A percentile compares a stretch with the other conserved stretches of the same genome.
Conservation (phyloP, 1,139 yeast species). For the Geotrichum carabidarum region DNA sequence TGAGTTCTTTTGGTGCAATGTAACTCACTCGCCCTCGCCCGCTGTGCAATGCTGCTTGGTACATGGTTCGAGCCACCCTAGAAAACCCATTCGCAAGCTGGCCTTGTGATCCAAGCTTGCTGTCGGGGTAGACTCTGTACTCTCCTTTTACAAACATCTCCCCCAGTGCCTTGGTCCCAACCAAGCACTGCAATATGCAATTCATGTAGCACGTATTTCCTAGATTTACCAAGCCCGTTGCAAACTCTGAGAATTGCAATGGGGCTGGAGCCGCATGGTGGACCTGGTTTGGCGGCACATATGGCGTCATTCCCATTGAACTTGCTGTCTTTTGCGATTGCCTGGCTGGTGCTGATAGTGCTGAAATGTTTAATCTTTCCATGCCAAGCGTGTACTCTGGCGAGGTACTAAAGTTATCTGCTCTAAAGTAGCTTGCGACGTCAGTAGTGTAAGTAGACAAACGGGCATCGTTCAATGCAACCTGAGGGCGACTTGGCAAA, state of each 20-base stretch:
- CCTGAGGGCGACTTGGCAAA: neutral
- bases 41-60: constrained; percentile 22
- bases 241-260: constrained; percentile 26
- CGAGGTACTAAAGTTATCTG: neutral
- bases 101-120: constrained; percentile 80
- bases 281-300: neutral
- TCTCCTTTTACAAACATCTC: constrained; percentile 50
- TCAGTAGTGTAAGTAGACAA: neutral
- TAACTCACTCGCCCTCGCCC: constrained; percentile 44
- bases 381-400: neutral
- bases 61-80: constrained; percentile 56
- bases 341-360: neutral
- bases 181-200: constrained; percentile 78
- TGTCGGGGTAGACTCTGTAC: constrained; percentile 71
- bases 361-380: neutral
- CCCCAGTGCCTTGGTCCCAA: constrained; percentile 48
- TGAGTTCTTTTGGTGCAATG: constrained; percentile 55
- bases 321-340: neutral
- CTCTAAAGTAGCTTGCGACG: neutral
- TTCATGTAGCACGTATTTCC: constrained; percentile 96
- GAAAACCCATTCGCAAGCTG: constrained; percentile 71
- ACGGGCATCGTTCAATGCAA: neutral
- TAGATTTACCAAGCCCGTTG: constrained; percentile 66
- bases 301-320: neutral
- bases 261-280: neutral